phyloP scores from a whole-genome alignment of 306 rosid genomes.

The Pyrus bretschneideri region DNA sequence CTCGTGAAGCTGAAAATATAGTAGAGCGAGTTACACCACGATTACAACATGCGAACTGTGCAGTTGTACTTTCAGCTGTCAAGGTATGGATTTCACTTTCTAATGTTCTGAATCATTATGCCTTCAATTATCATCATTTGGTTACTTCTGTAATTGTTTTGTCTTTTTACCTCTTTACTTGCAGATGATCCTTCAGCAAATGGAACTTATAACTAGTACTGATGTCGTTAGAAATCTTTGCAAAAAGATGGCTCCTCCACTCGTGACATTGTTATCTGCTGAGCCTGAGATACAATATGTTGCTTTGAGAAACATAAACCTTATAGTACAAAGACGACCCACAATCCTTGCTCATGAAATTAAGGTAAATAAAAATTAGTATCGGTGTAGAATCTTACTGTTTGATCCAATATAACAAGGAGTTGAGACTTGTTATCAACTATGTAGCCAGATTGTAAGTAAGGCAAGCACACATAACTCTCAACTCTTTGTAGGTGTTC shows the following conservation, averaged over 20 bases:
- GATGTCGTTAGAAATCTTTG: constrained; percentile 98
- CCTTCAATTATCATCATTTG: constrained; percentile 16
- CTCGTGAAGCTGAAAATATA: constrained; percentile 97
- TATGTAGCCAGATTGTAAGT: not conserved
- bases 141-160: not conserved
- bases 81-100: constrained; percentile 47
- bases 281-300: constrained; percentile 99
- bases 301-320: constrained; percentile 93
- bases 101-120: constrained; percentile 14
- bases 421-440: not conserved
- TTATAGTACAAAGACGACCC: constrained; percentile 95
- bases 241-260: constrained; percentile 99
- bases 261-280: constrained; percentile 92
- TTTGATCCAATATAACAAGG: not conserved
- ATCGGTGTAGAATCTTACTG: not conserved
- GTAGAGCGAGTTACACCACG: constrained; percentile 99
- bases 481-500: constrained; percentile 59
- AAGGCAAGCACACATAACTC: constrained; percentile 13
- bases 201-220: constrained; percentile 96
- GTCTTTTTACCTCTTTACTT: constrained; percentile 18
- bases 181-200: constrained; percentile 99
- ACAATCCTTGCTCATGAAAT: constrained; percentile 99
- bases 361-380: constrained; percentile 50
- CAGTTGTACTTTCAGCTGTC: constrained; percentile 96
- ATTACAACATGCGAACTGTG: constrained; percentile 96